phyloP scores from a whole-genome alignment of 345 rosid genomes.

The Aegle marmelos region DNA sequence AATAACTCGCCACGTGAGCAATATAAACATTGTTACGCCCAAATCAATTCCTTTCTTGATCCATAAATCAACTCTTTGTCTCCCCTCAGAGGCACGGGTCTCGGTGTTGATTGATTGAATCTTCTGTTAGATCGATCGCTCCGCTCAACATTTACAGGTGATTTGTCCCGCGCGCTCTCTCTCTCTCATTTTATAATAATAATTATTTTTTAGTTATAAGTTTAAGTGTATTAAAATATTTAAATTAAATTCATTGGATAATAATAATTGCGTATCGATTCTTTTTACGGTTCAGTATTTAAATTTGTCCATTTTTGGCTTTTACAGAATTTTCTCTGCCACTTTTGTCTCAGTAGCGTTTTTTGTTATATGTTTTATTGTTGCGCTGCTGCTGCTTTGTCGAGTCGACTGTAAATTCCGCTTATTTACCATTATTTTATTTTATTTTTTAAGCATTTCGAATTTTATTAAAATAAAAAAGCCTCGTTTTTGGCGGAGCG shows the following conservation, averaged over 20 bases:
- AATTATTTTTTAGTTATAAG: too few relatives aligned
- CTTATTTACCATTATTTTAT: not conserved
- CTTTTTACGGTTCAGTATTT: constrained; percentile 25
- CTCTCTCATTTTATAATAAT: not conserved
- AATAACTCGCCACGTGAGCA: not conserved
- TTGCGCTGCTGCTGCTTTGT: constrained; percentile 29
- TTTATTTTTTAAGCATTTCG: not conserved
- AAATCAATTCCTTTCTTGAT: not conserved
- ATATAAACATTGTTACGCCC: too few relatives aligned
- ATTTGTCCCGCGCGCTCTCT: not conserved
- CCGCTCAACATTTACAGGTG: not conserved
- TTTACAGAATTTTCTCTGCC: constrained; percentile 29
- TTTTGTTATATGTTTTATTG: not conserved
- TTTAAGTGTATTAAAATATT: too few relatives aligned
- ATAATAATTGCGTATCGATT: not conserved
- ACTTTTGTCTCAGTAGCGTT: constrained; percentile 26
- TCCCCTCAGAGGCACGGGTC: constrained; percentile 15
- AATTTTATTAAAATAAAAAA: not conserved
- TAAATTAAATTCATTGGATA: too few relatives aligned
- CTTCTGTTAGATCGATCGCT: not conserved
- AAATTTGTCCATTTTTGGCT: constrained; percentile 31
- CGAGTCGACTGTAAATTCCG: constrained; percentile 20
- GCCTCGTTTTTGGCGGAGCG: not conserved
- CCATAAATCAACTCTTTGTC: not conserved
- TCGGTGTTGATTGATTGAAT: constrained; percentile 17